Conservation (phyloP, 768 basidiomycete genomes). For the Gautieria morchelliformis region DNA sequence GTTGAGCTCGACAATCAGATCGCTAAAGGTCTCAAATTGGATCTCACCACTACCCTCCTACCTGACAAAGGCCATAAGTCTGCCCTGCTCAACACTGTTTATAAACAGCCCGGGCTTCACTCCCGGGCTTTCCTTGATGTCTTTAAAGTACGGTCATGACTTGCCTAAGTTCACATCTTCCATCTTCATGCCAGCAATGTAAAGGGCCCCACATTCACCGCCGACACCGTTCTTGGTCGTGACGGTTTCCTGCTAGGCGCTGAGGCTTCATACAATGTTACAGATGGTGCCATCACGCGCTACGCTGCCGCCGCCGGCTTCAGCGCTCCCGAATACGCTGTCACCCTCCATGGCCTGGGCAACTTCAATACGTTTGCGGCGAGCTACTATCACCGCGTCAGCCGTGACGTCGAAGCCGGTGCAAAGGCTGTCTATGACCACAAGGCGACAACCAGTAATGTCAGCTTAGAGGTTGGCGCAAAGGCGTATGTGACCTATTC, state of each 20-base stretch:
- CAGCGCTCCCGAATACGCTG: conserved; percentile 92
- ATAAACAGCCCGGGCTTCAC: conserved; percentile 96
- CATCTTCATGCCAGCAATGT: background rate
- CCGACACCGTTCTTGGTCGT: conserved; percentile 90
- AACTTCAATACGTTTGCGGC: conserved; percentile 92
- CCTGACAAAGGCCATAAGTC: conserved; percentile 66
- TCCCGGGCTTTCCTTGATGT: conserved; percentile 83
- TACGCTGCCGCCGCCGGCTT: conserved; percentile 91
- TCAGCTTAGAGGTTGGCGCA: conserved; percentile 88
- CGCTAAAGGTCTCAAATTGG: conserved; percentile 95
- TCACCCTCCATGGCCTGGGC: conserved; percentile 89
- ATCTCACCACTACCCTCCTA: conserved; percentile 70
- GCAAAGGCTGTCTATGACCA: conserved; percentile 95
- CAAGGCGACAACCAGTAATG: conserved; percentile 78
- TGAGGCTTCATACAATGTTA: conserved; percentile 95
- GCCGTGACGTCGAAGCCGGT: conserved; percentile 84
- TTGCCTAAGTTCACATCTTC: background rate
- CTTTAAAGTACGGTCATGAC: conserved; percentile 62
- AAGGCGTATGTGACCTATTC: conserved; percentile 61
- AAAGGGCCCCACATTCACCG: conserved; percentile 94
- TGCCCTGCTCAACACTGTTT: conserved; percentile 72
- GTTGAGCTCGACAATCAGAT: conserved; percentile 96
- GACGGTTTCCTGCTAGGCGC: conserved; percentile 96
- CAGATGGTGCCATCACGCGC: conserved; percentile 82
- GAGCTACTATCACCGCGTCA: conserved; percentile 97